phyloP scores from a whole-genome alignment of 1,139 yeast species.

The Hyphopichia fennica region DNA sequence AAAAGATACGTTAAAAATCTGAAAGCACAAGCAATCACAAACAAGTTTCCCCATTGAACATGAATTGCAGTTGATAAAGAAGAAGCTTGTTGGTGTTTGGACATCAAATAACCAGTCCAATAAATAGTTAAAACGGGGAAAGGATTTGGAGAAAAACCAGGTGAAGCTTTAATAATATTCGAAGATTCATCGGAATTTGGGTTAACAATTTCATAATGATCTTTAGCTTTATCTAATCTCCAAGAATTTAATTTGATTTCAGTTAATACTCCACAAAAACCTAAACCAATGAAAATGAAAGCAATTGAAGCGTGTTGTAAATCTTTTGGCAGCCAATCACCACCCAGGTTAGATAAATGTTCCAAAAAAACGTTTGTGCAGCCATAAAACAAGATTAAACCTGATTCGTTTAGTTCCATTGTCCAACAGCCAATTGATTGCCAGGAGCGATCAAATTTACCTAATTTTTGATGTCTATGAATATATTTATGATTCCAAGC shows the following conservation, averaged over 20 bases:
- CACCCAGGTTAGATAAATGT: constrained; percentile 72
- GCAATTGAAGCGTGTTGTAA: constrained; percentile 95
- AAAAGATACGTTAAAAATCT: constrained; percentile 68
- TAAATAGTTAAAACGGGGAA: constrained; percentile 90
- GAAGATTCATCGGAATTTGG: constrained; percentile 1
- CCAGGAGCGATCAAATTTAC: constrained; percentile 11
- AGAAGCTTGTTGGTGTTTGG: constrained; percentile 87
- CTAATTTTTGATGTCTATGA: constrained; percentile 11
- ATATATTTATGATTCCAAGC: constrained; percentile 78
- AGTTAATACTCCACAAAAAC: constrained; percentile 82
- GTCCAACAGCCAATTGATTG: constrained; percentile 63
- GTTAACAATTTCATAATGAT: constrained; percentile 16
- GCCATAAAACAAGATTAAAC: constrained; percentile 83
- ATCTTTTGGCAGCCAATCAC: constrained; percentile 88
- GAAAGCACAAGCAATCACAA: constrained; percentile 75
- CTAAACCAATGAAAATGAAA: constrained; percentile 89
- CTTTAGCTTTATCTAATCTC: constrained; percentile 43
- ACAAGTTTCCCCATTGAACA: constrained; percentile 85
- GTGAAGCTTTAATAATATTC: constrained; percentile 45
- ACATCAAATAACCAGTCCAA: constrained; percentile 98
- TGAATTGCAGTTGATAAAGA: constrained; percentile 75
- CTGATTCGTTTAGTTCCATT: constrained; percentile 84
- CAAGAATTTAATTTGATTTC: constrained; percentile 58
- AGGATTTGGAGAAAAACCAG: constrained; percentile 85
- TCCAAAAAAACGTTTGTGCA: constrained; percentile 85